Evolutionary conservation across 2,329 filamentous ascomycete species (phyloP).

Genomic region (Trichoderma atrobrunneum): DNA sequence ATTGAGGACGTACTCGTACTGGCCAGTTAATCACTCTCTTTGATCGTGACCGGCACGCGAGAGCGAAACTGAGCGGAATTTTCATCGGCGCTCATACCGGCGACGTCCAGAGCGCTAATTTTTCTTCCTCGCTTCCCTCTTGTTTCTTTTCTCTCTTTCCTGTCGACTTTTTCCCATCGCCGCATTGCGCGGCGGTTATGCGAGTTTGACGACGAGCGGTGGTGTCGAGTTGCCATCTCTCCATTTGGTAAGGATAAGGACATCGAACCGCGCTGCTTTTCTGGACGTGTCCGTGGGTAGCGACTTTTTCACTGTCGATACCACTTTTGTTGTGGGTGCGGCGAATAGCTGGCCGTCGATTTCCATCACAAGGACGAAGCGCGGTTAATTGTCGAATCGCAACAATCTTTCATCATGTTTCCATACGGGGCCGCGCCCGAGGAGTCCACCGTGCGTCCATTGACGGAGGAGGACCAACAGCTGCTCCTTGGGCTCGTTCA

Average conservation of each 20-base stretch:
- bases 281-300: not conserved
- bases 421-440: conserved; percentile 33
- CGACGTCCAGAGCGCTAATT: not conserved
- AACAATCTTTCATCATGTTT: conserved; percentile 31
- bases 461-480: conserved; percentile 40
- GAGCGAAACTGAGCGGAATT: not conserved
- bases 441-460: conserved; percentile 35
- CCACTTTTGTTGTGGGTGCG: not conserved
- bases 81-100: not conserved
- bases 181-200: conserved; percentile 14
- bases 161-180: not conserved
- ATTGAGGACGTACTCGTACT: not conserved
- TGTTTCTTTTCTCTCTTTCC: not conserved
- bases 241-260: not conserved
- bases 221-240: not conserved
- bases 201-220: conserved; percentile 11
- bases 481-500: conserved; percentile 37
- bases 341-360: conserved; percentile 14
- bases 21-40: not conserved
- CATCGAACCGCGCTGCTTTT: conserved; percentile 1
- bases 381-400: not conserved
- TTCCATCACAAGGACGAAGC: conserved; percentile 15
- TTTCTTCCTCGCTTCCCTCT: not conserved
- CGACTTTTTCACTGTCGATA: not conserved
- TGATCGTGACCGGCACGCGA: conserved; percentile 8